Evolutionary conservation across 495 filamentous ascomycete species (phyloP), one percentile per base, ranked within the genome.

Genomic region (Podospora pseudocomata): DNA sequence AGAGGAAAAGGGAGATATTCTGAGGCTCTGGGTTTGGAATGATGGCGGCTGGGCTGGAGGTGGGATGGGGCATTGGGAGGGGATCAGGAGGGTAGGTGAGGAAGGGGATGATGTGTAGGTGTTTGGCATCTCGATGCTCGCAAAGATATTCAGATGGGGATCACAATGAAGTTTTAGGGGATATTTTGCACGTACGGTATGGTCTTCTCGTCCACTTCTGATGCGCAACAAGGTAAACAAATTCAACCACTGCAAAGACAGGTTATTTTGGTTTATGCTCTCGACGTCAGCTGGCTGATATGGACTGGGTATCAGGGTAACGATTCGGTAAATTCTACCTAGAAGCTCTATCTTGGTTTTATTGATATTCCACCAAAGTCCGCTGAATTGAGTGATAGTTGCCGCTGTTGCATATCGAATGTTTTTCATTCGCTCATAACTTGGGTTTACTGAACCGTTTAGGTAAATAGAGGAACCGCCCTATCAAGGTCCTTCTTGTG

Each of bases 11-110:
- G 67, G 61, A 19, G 67, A 49, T 18, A 68, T 74, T 11, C 63
- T 74, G 66, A 65, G 72, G 66, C 60, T 74, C 53, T 74, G 72
- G 72, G 70, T 74, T 30, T 74, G 63, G 58, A 74, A 74, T 59
- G 70, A 74, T 26, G 68, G 72, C 30, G 30, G 4, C 11, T 70
- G 68, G 60, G 55, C 68, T 55, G 30, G 57, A 13, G 72, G 70
- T 0, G 68, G 68, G 18, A 61, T 71, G 39, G 72, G 72, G 55
- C 72, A 74, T 59, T 72, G 66, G 34, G 72, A 72, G 63, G 72
- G 72, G 61, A 53, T 72, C 0, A 62, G 60, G 64, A 65, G 63
- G 66, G 65, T 23, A 5, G 55, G 18, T 64, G 34, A 63, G 30
- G 34, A 66, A 62, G 39, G 32, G 20, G 56, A 67, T 67, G 67